Evolutionary conservation across 2,329 filamentous ascomycete genomes (phyloP), one percentile per base, ranked within the genome.

Genomic region (Plectosphaerella cucumerina): DNA sequence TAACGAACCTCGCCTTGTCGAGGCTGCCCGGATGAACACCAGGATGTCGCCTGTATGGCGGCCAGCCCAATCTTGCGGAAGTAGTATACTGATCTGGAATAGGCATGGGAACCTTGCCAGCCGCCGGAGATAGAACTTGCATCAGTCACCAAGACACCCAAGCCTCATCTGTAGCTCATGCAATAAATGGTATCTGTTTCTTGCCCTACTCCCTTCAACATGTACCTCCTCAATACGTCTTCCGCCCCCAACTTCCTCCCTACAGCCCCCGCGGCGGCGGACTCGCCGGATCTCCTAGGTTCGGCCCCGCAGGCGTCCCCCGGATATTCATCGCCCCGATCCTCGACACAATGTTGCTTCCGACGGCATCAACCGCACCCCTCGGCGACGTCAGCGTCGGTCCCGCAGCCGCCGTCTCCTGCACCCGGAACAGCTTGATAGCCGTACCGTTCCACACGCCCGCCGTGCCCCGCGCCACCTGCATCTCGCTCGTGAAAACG

Each of bases 391-490:
- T 83, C 54, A 99, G 69, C 12, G 86, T 90, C 4, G 92, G 91
- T 0, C 92, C 88, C 58, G 87, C 80, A 1, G 89, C 81, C 2
- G 86, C 88, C 15, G 87, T 89, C 64, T 95, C 89, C 66, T 96
- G 90, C 3, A 97, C 91, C 47, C 84, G 85, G 72, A 99, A 99
- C 14, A 99, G 75, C 64, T 87, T 88, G 66, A 99, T 90, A 2
- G 77, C 77, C 1, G 94, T 97, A 34, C 90, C 89, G 63, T 93
- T 97, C 93, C 94, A 99, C 2, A 97, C 85, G 8, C 94, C 93
- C 31, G 92, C 89, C 2, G 89, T 92, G 26, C 92, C 92, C 64
- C 87, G 92, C 1, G 87, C 83, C 23, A 93, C 83, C 52, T 91
- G 84, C 85, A 96, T 90, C 71, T 99, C 94, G 60, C 85, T 86